Conservation (phyloP, 139 green algal species). For the Chlamydomonas urium region DNA sequence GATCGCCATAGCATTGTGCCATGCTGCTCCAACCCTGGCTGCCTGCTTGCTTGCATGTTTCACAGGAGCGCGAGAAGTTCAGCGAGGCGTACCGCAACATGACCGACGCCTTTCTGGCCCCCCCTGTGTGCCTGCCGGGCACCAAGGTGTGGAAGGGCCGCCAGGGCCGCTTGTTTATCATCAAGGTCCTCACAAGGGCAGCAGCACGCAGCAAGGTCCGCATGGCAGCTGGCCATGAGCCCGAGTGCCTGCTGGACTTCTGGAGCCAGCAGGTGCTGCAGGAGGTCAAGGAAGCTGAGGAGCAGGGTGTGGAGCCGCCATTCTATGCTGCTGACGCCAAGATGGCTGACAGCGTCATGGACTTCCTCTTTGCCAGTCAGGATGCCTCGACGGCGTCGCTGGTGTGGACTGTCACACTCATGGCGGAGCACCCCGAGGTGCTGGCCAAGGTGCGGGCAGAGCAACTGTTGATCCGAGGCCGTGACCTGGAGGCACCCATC, state of each 20-base stretch:
- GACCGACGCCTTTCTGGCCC: constrained; percentile 73
- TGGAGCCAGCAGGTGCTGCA: constrained; percentile 48
- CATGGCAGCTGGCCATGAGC: constrained; percentile 46
- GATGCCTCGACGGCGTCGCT: constrained; percentile 80
- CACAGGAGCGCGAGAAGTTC: constrained; percentile 60
- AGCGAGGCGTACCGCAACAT: constrained; percentile 64
- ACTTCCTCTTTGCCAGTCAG: constrained; percentile 87
- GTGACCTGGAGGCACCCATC: constrained; percentile 50
- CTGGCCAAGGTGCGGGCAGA: constrained; percentile 47
- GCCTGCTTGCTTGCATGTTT: background rate
- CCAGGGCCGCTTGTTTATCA: constrained; percentile 52
- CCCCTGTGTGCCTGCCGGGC: constrained; percentile 77
- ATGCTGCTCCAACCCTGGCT: background rate
- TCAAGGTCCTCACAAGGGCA: constrained; percentile 59
- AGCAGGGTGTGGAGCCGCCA: constrained; percentile 41
- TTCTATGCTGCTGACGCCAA: constrained; percentile 51
- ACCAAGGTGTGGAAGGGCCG: constrained; percentile 76
- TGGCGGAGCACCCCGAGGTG: constrained; percentile 80
- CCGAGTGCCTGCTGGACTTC: constrained; percentile 76
- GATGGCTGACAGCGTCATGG: constrained; percentile 75
- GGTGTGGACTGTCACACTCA: constrained; percentile 71
- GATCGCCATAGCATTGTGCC: too few species aligned
- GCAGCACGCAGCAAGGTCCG: constrained; percentile 48
- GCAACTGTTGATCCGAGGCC: constrained; percentile 54
- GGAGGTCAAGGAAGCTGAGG: constrained; percentile 57